A percentile compares a stretch with the other conserved stretches of the same genome.
phyloP scores from a whole-genome alignment of 768 basidiomycete species.

The Polyporus arcularius region DNA sequence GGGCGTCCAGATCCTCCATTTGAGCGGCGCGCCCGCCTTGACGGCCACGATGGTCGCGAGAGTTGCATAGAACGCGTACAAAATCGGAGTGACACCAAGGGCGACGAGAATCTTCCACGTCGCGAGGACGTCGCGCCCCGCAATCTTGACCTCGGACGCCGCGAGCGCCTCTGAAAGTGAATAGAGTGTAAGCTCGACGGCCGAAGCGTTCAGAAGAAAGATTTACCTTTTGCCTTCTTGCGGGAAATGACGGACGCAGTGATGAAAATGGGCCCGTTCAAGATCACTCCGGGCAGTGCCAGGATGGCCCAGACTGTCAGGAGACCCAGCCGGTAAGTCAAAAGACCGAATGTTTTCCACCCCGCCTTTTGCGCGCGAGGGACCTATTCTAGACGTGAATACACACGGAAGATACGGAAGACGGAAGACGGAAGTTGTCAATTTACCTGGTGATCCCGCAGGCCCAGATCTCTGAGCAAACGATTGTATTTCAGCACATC shows the following conservation, averaged over 20 bases:
- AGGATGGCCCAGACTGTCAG: slow-evolving; percentile 80
- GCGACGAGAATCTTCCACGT: slow-evolving; percentile 98
- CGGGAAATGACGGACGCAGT: slow-evolving; percentile 85
- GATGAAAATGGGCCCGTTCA: slow-evolving; percentile 94
- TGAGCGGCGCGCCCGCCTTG: slow-evolving; percentile 60
- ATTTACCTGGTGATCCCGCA: slow-evolving; percentile 88
- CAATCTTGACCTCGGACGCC: slow-evolving; percentile 92
- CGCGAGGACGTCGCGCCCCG: slow-evolving; percentile 94
- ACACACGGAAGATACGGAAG: neutral
- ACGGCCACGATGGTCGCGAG: slow-evolving; percentile 74
- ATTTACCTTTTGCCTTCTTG: slow-evolving; percentile 81
- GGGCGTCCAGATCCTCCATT: slow-evolving; percentile 74
- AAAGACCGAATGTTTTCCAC: slow-evolving; percentile 84
- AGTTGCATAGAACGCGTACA: slow-evolving; percentile 83
- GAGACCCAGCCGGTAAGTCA: slow-evolving; percentile 80
- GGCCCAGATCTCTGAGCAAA: slow-evolving; percentile 80
- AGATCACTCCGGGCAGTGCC: slow-evolving; percentile 86
- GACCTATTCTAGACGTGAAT: slow-evolving; percentile 50
- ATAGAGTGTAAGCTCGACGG: neutral
- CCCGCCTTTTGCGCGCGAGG: slow-evolving; percentile 82
- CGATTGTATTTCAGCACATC: slow-evolving; percentile 92
- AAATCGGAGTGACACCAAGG: slow-evolving; percentile 82
- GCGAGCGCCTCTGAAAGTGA: slow-evolving; percentile 81
- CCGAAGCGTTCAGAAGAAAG: neutral
- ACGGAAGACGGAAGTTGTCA: neutral